These are phyloP conservation scores for Cordyceps javanica DNA, from an alignment of 2,329 filamentous ascomycete genomes.

Conservation along the genomic window DNA sequence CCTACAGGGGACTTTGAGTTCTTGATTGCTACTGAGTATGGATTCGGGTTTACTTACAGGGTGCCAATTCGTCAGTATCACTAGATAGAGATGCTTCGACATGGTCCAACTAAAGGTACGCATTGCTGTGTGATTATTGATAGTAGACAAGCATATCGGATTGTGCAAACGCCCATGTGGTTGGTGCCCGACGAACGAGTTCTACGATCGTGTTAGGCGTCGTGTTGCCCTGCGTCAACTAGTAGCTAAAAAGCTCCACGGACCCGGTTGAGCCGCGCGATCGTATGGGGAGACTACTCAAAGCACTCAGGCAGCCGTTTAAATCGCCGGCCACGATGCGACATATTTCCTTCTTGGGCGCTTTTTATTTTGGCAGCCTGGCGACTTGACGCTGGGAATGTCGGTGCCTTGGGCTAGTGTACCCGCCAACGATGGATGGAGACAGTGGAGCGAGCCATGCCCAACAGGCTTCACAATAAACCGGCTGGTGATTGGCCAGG, in stretches of 20 bases:
- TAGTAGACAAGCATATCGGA: neutral
- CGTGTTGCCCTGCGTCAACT: neutral
- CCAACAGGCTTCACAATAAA: constrained; percentile 25
- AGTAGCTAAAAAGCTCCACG: neutral
- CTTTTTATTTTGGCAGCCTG: constrained; percentile 4
- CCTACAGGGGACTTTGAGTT: too few relatives aligned
- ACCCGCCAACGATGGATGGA: neutral
- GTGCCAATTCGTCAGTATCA: too few relatives aligned
- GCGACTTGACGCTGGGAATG: constrained; percentile 17
- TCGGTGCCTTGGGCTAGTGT: constrained; percentile 23
- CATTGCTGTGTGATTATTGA: neutral
- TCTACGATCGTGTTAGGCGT: neutral
- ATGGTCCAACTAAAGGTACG: too few relatives aligned
- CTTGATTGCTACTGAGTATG: too few relatives aligned
- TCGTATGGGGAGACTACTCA: neutral
- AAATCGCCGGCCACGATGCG: neutral
- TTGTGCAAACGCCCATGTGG: neutral
- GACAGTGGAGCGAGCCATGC: constrained; percentile 8
- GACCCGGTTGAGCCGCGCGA: neutral
- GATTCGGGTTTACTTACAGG: too few relatives aligned
- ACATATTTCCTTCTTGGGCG: neutral
- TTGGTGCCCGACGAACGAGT: neutral
- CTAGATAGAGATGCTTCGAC: too few relatives aligned
- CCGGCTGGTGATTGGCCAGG: constrained; percentile 19
- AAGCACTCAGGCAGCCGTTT: neutral